Percentiles rank a stretch among this genome's conserved stretches.
phyloP scores from a whole-genome alignment of 306 rosid genomes.

The Betula pendula region DNA sequence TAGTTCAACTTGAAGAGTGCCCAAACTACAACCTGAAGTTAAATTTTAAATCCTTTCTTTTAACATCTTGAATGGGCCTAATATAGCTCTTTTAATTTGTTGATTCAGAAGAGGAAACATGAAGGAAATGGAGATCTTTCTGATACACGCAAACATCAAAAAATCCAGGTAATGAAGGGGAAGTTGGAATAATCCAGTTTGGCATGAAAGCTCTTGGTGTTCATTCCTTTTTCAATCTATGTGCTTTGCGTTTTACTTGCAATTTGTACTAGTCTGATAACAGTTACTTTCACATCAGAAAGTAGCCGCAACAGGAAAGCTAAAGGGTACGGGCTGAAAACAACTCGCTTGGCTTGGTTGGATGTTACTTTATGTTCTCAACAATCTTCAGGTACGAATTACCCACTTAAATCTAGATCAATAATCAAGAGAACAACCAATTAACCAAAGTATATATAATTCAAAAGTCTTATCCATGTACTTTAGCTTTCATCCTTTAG shows the following conservation, averaged over 20 bases:
- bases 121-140: slow-evolving; percentile 22
- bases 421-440: not conserved
- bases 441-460: no score
- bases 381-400: not conserved
- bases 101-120: slow-evolving; percentile 28
- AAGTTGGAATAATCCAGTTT: not conserved
- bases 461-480: not conserved
- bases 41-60: not conserved
- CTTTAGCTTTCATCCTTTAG: not conserved
- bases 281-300: not conserved
- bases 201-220: not conserved
- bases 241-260: not conserved
- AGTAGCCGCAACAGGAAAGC: not conserved
- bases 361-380: not conserved
- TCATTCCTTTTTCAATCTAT: not conserved
- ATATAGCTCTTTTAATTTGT: not conserved
- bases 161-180: slow-evolving; percentile 19
- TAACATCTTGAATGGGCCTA: not conserved
- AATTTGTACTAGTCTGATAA: not conserved
- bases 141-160: slow-evolving; percentile 1
- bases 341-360: slow-evolving; percentile 2
- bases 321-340: not conserved
- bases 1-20: no score
- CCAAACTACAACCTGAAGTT: not conserved
- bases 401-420: not conserved